phyloP scores from a whole-genome alignment of 2,329 filamentous ascomycete species.

The Talaromyces piceae region DNA sequence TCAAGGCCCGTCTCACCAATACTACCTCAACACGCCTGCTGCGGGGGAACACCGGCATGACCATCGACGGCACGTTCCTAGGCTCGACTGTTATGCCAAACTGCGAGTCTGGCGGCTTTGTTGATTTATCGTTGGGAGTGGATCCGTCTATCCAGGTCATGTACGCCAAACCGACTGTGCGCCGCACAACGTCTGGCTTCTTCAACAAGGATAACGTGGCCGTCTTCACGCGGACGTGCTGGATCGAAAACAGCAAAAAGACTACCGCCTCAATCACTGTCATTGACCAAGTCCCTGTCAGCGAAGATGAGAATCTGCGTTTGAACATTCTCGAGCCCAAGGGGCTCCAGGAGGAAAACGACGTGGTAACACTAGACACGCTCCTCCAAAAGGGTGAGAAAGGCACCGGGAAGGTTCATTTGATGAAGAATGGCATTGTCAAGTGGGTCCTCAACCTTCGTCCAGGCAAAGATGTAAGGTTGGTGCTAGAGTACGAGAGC shows the following conservation, averaged over 20 bases:
- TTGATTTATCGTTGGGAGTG: slow-evolving; percentile 26
- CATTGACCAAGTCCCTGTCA: slow-evolving; percentile 27
- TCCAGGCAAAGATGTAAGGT: slow-evolving; percentile 49
- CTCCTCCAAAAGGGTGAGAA: slow-evolving; percentile 51
- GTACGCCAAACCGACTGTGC: slow-evolving; percentile 24
- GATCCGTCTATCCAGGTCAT: slow-evolving; percentile 25
- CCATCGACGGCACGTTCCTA: slow-evolving; percentile 18
- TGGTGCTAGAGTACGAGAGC: slow-evolving; percentile 57
- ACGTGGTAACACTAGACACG: slow-evolving; percentile 18
- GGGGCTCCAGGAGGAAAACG: slow-evolving; percentile 21
- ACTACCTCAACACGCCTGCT: slow-evolving; percentile 14
- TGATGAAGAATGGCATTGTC: slow-evolving; percentile 24
- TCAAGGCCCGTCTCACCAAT: slow-evolving; percentile 34
- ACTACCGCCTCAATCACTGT: slow-evolving; percentile 20
- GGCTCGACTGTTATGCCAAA: slow-evolving; percentile 20
- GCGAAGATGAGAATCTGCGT: slow-evolving; percentile 24
- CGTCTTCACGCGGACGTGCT: slow-evolving; percentile 23
- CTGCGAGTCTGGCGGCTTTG: slow-evolving; percentile 21
- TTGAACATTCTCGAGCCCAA: slow-evolving; percentile 22
- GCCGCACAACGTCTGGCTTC: slow-evolving; percentile 19
- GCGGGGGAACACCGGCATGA: slow-evolving; percentile 10
- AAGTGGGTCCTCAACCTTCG: slow-evolving; percentile 53
- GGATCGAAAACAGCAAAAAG: slow-evolving; percentile 26
- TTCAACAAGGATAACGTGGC: slow-evolving; percentile 25
- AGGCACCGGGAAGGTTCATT: slow-evolving; percentile 4